Evolutionary conservation across 495 filamentous ascomycete species (phyloP).

Genomic region (Lindgomyces ingoldianus): DNA sequence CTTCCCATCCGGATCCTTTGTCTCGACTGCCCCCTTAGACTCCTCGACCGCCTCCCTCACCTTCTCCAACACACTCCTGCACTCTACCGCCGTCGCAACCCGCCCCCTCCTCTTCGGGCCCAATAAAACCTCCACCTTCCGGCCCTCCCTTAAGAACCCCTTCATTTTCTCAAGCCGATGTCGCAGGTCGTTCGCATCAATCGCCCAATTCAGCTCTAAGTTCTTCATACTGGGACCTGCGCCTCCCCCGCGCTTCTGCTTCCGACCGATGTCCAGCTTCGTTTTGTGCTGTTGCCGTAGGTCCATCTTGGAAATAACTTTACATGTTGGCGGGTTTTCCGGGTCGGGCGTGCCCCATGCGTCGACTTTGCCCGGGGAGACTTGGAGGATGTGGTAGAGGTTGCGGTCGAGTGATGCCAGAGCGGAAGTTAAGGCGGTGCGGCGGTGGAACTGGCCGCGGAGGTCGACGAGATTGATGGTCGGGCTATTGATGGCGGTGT

Average conservation of each 20-base stretch:
- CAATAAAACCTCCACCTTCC: constrained; percentile 44
- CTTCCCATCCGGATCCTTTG: constrained; percentile 39
- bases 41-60: constrained; percentile 30
- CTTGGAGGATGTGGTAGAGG: constrained; percentile 59
- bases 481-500: constrained; percentile 32
- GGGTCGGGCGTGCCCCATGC: constrained; percentile 11
- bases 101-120: constrained; percentile 42
- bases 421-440: constrained; percentile 47
- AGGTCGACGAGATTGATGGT: constrained; percentile 57
- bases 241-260: constrained; percentile 31
- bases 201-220: constrained; percentile 84
- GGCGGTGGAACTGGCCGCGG: constrained; percentile 51
- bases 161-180: constrained; percentile 40
- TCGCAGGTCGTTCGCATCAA: constrained; percentile 51
- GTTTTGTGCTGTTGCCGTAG: constrained; percentile 39
- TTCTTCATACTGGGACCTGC: constrained; percentile 56
- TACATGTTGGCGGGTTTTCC: constrained; percentile 59
- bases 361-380: constrained; percentile 46
- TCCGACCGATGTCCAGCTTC: constrained; percentile 43
- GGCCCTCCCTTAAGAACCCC: constrained; percentile 44
- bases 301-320: constrained; percentile 58
- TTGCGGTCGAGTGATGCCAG: constrained; percentile 53
- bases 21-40: constrained; percentile 25
- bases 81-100: constrained; percentile 39
- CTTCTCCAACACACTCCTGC: constrained; percentile 34